Conservation (phyloP, 2,329 filamentous ascomycete genomes). For the Ophiosphaerella herpotricha region DNA sequence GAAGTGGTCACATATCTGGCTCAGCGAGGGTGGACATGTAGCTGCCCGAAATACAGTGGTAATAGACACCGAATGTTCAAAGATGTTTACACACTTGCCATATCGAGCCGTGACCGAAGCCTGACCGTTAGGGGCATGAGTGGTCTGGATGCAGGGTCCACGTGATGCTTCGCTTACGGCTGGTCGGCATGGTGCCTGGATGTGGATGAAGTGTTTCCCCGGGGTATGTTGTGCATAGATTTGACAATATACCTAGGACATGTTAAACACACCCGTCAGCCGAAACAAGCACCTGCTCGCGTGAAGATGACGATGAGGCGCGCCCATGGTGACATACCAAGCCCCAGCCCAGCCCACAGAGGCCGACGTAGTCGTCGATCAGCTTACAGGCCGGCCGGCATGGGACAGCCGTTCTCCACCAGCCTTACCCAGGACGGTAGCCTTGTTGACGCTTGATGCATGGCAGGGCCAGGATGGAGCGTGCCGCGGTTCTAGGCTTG, state of each 20-base stretch:
- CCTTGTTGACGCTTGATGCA: slow-evolving; percentile 11
- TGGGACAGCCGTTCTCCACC: slow-evolving; percentile 2
- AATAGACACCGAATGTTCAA: too few species aligned
- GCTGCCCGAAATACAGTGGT: too few species aligned
- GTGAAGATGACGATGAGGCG: too few species aligned
- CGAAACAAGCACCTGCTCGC: too few species aligned
- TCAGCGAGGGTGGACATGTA: too few species aligned
- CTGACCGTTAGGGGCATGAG: too few species aligned
- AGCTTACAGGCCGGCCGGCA: neutral
- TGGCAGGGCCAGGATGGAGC: slow-evolving; percentile 1
- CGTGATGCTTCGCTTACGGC: too few species aligned
- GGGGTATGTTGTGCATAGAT: neutral
- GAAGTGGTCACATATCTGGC: neutral
- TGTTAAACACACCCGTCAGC: neutral
- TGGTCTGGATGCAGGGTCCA: too few species aligned
- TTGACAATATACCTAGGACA: neutral
- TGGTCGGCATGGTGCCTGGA: neutral
- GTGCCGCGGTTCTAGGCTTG: slow-evolving; percentile 4
- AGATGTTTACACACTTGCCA: too few species aligned
- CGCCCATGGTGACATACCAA: too few species aligned
- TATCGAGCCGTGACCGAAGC: too few species aligned
- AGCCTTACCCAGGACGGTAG: neutral
- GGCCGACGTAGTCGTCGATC: neutral
- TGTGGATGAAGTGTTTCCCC: neutral
- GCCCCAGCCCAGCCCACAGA: neutral